Base-by-base conservation (phyloP, 345 rosid genomes). In the Kernera saxatilis region DNA sequence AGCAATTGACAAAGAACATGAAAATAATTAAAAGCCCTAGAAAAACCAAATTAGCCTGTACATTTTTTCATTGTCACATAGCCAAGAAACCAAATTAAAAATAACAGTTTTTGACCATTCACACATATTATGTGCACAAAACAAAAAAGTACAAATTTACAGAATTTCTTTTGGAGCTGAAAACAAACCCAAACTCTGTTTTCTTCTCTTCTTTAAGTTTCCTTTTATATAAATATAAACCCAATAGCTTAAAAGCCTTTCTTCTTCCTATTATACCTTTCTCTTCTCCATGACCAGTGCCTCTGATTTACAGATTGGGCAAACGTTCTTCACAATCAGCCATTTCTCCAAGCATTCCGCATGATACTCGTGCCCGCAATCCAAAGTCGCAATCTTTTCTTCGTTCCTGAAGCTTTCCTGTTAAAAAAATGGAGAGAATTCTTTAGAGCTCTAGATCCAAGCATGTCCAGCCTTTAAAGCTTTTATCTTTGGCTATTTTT, bases 281-380 rank as follows among this genome's bases (percentile, higher is more conserved):
- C 67, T 63, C 71, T 62, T 74, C 30, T 49, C 75, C 58, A 64
- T 21, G 26, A 81, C 84, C 78, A 92, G 64, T 53, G 93, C 98
- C 78, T 93, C 89, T 3, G 87, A 79, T 80, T 93, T 93, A 88
- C 98, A 93, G 81, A 93, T 78, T 11, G 98, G 97, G 78, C 98
- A 93, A 18, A 85, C 84, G 33, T 88, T 93, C 88, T 93, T 93
- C 80, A 90, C 82, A 6, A 81, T 52, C 66, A 93, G 84, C 98
- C 98, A 93, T 78, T 84, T 90, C 90, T 79, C 90, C 82, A 93
- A 80, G 85, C 98, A 93, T 50, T 74, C 82, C 2, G 88, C 92
- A 57, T 93, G 98, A 78, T 90, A 90, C 60, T 90, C 97, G 0
- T 93, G 98, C 61, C 91, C 96, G 14, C 98, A 93, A 77, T 81